Evolutionary conservation across 129 eudicot species (phyloP).

Genomic region (Chrysanthemum seticuspe): DNA sequence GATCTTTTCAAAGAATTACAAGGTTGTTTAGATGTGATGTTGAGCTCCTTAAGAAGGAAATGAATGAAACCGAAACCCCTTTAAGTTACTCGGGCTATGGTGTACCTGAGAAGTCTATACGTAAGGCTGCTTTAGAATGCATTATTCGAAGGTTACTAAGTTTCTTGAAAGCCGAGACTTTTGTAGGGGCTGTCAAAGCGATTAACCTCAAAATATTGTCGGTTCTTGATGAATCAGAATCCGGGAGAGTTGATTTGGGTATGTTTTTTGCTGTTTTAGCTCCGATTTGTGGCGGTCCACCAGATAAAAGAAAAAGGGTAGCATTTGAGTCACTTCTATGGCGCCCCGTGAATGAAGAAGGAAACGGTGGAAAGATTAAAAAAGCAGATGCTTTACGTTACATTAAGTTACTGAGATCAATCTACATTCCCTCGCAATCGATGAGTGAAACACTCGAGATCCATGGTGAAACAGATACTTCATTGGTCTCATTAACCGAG

Average conservation of each 20-base stretch:
- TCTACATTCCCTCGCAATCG: slow-evolving; percentile 71
- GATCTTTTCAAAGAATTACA: slow-evolving; percentile 81
- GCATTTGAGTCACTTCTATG: slow-evolving; percentile 86
- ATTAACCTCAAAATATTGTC: slow-evolving; percentile 82
- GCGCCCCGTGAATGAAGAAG: slow-evolving; percentile 64
- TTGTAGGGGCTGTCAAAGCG: slow-evolving; percentile 81
- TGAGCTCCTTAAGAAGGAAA: slow-evolving; percentile 77
- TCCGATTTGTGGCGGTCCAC: slow-evolving; percentile 82
- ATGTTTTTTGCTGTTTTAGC: slow-evolving; percentile 90
- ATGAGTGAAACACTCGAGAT: slow-evolving; percentile 63
- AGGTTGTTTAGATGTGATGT: slow-evolving; percentile 83
- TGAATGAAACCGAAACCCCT: slow-evolving; percentile 73
- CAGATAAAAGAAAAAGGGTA: slow-evolving; percentile 68
- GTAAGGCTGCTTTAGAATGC: slow-evolving; percentile 84
- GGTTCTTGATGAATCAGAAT: slow-evolving; percentile 75
- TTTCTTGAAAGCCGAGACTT: slow-evolving; percentile 92
- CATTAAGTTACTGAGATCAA: slow-evolving; percentile 70
- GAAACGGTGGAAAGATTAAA: slow-evolving; percentile 36
- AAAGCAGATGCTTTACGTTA: slow-evolving; percentile 65
- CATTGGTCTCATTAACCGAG: slow-evolving; percentile 63
- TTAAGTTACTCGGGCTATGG: slow-evolving; percentile 81
- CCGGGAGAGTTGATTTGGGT: slow-evolving; percentile 92
- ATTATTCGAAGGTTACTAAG: slow-evolving; percentile 61
- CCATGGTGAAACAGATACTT: slow-evolving; percentile 69
- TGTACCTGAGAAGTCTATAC: slow-evolving; percentile 80